Evolutionary conservation across 139 green algal genomes (phyloP).

Genomic region (Picochlorum sp.): DNA sequence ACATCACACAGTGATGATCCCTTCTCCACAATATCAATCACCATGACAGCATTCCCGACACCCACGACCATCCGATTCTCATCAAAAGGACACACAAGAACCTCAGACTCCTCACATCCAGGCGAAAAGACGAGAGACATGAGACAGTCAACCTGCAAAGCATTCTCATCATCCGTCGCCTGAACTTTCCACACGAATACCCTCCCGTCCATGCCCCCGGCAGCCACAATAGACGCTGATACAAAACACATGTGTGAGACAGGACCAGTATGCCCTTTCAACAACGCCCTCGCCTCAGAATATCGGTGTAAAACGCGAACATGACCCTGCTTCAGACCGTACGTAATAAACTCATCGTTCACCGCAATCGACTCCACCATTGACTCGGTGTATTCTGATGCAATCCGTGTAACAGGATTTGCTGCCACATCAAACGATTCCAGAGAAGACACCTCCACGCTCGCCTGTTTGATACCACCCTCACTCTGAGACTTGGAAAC

Average conservation of each 20-base stretch:
- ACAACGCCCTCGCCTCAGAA: conserved; percentile 42
- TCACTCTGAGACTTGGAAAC: no score
- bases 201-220: conserved; percentile 22
- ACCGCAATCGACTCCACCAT: conserved; percentile 41
- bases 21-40: background rate
- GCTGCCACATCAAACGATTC: conserved; percentile 33
- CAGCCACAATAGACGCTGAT: conserved; percentile 35
- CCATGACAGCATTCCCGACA: conserved; percentile 9
- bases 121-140: conserved; percentile 17
- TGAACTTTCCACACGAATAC: conserved; percentile 47
- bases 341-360: conserved; percentile 62
- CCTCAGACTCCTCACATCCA: background rate
- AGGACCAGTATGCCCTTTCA: conserved; percentile 53
- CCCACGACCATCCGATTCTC: background rate
- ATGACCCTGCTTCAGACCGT: conserved; percentile 64
- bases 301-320: conserved; percentile 61
- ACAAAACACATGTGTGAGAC: conserved; percentile 46
- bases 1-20: background rate
- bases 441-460: no score
- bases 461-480: no score
- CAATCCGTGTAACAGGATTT: conserved; percentile 46
- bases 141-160: conserved; percentile 24
- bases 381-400: conserved; percentile 32
- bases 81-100: background rate
- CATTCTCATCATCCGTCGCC: conserved; percentile 14